A percentile compares a stretch with the other conserved stretches of the same genome.
These are phyloP conservation scores for Annulohypoxylon stygium DNA, from an alignment of 495 filamentous ascomycete species.

Conservation along the genomic window DNA sequence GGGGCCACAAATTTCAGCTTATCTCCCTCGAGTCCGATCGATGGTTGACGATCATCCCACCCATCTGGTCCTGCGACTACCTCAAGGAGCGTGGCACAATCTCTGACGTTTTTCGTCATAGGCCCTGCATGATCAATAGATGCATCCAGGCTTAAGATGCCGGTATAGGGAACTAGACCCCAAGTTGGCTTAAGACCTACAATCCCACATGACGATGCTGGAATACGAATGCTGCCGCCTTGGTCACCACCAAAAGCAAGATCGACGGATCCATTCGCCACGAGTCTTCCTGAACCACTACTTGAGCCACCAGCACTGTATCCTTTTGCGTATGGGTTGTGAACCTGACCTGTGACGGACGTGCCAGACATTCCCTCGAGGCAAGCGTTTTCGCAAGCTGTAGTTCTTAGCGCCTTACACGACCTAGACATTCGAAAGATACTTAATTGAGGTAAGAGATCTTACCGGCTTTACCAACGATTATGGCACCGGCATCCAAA, in stretches of 20 bases:
- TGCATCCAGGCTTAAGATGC: constrained; percentile 61
- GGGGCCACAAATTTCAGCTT: constrained; percentile 49
- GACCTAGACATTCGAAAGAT: not conserved
- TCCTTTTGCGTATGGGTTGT: constrained; percentile 64
- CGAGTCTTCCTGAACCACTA: constrained; percentile 68
- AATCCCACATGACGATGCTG: constrained; percentile 63
- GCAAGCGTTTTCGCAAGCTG: constrained; percentile 63
- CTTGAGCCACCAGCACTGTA: constrained; percentile 70
- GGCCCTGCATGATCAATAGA: constrained; percentile 64
- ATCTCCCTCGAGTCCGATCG: constrained; percentile 60
- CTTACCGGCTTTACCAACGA: constrained; percentile 55
- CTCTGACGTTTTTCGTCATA: constrained; percentile 63
- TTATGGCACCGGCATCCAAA: constrained; percentile 53
- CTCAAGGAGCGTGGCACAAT: constrained; percentile 65
- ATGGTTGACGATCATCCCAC: constrained; percentile 65
- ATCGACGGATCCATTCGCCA: constrained; percentile 64
- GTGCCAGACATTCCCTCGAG: constrained; percentile 58
- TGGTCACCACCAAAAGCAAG: constrained; percentile 71
- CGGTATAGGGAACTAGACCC: constrained; percentile 65
- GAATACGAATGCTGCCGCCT: constrained; percentile 72
- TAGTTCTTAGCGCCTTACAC: constrained; percentile 14
- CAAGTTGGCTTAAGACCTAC: constrained; percentile 64
- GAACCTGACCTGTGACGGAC: constrained; percentile 63
- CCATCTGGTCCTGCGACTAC: constrained; percentile 68
- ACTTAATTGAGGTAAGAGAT: not conserved